phyloP scores from a whole-genome alignment of 768 basidiomycete species.

The Tulasnella sp. region DNA sequence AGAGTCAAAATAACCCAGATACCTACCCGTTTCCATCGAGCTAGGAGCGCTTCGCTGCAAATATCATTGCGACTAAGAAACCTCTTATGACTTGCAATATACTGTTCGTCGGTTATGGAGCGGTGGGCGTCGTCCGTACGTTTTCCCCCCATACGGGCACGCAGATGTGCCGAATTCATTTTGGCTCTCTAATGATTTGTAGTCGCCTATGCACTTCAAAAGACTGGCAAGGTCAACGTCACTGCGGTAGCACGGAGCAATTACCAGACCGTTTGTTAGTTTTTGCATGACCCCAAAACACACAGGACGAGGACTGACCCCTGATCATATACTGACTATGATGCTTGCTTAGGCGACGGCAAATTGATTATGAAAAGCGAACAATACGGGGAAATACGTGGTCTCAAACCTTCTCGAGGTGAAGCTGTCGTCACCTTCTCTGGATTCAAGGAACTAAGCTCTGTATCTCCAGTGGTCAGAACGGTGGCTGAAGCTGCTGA shows the following conservation, averaged over 20 bases:
- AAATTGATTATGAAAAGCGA: constrained; percentile 60
- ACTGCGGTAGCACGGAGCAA: constrained; percentile 77
- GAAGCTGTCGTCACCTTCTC: no score
- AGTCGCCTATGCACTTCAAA: constrained; percentile 62
- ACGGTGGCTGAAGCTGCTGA: no score
- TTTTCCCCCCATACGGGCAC: not conserved
- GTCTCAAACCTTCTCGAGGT: no score
- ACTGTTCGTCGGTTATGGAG: constrained; percentile 52
- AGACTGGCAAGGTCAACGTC: constrained; percentile 62
- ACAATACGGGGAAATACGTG: constrained; percentile 37
- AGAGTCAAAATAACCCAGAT: not conserved
- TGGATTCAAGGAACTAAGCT: no score
- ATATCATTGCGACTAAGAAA: not conserved
- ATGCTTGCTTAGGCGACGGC: not conserved
- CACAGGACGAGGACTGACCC: no score
- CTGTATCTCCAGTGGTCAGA: no score
- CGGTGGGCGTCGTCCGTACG: constrained; percentile 67
- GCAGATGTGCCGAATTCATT: no score
- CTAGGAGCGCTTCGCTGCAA: not conserved
- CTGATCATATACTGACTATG: no score
- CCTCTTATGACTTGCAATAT: constrained; percentile 14
- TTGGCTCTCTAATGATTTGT: not conserved
- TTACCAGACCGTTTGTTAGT: constrained; percentile 48
- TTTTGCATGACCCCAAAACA: not conserved
- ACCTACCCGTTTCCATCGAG: not conserved